These are phyloP conservation scores for Crinitomyces ghanaensis DNA, from an alignment of 805 yeast species.

Conservation along the genomic window DNA sequence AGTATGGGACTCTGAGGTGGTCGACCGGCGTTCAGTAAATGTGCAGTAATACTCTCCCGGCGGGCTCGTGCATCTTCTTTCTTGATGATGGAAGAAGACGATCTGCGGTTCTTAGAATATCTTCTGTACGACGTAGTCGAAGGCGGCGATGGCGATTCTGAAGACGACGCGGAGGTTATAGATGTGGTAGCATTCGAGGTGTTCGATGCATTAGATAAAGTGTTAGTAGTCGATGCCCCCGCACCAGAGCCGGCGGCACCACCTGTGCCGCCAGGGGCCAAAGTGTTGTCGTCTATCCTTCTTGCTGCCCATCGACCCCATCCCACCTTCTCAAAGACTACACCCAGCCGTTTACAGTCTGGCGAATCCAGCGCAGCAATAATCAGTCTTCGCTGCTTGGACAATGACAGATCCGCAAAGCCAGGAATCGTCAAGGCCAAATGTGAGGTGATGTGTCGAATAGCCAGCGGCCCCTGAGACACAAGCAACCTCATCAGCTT, in stretches of 20 bases:
- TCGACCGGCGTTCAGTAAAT: too few relatives aligned
- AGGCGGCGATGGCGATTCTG: too few relatives aligned
- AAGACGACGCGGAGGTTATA: slow-evolving; percentile 1
- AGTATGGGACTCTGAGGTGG: slow-evolving; percentile 23
- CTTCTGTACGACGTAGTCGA: too few relatives aligned
- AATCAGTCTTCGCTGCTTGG: slow-evolving; percentile 81
- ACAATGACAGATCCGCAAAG: slow-evolving; percentile 67
- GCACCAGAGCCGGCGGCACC: slow-evolving; percentile 50
- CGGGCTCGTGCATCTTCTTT: slow-evolving; percentile 8
- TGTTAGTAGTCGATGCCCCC: too few relatives aligned
- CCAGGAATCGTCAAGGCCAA: slow-evolving; percentile 63
- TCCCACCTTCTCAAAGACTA: slow-evolving; percentile 74
- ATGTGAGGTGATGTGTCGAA: slow-evolving; percentile 77
- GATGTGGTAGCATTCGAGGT: not conserved
- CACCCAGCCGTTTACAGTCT: slow-evolving; percentile 41
- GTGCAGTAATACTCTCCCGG: slow-evolving; percentile 19
- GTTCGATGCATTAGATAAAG: not conserved
- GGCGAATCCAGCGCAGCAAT: slow-evolving; percentile 73
- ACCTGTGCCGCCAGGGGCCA: slow-evolving; percentile 5
- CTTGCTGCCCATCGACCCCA: slow-evolving; percentile 98
- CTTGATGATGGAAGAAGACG: too few relatives aligned
- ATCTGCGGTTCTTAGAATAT: too few relatives aligned
- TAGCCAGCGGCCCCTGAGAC: slow-evolving; percentile 78
- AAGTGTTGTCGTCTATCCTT: slow-evolving; percentile 31
- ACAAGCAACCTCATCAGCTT: slow-evolving; percentile 58